phyloP scores from a whole-genome alignment of 495 filamentous ascomycete species.

The Durotheca rogersii region DNA sequence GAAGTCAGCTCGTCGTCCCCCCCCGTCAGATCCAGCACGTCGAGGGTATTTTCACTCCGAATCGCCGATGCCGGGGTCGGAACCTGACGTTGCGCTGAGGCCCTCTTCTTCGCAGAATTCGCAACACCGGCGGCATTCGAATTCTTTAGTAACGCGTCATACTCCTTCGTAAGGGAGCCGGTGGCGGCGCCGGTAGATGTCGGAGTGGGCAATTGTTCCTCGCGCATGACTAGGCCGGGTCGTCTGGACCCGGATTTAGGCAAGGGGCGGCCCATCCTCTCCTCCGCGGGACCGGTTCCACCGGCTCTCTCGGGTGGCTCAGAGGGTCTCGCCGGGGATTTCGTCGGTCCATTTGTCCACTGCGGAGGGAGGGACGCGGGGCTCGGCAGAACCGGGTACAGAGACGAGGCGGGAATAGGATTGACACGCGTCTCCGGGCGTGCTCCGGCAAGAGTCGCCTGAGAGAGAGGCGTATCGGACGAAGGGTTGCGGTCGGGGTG shows the following conservation, averaged over 20 bases:
- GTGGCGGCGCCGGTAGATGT: constrained; percentile 32
- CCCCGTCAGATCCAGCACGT: constrained; percentile 72
- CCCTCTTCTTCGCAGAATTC: constrained; percentile 30
- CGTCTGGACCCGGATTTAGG: constrained; percentile 30
- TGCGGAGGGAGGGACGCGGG: constrained; percentile 10
- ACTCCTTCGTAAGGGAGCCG: constrained; percentile 39
- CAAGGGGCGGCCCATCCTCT: constrained; percentile 33
- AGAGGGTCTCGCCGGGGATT: constrained; percentile 16
- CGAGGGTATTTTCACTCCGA: constrained; percentile 41
- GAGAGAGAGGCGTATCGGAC: constrained; percentile 18
- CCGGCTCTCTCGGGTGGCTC: constrained; percentile 8
- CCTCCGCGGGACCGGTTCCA: constrained; percentile 15
- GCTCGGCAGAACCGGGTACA: constrained; percentile 31
- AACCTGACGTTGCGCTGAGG: constrained; percentile 19
- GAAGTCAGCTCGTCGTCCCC: constrained; percentile 49
- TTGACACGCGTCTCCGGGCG: constrained; percentile 17
- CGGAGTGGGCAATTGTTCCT: constrained; percentile 41
- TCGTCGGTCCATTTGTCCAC: constrained; percentile 25
- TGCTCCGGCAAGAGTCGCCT: constrained; percentile 5
- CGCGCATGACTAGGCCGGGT: constrained; percentile 30
- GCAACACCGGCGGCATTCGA: constrained; percentile 14
- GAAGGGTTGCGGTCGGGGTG: constrained; percentile 19
- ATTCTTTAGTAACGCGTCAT: constrained; percentile 33
- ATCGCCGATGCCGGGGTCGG: constrained; percentile 27
- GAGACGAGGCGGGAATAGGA: constrained; percentile 4